Evolutionary conservation across 2,329 filamentous ascomycete species (phyloP).

Genomic region (Pseudogymnoascus sp.): DNA sequence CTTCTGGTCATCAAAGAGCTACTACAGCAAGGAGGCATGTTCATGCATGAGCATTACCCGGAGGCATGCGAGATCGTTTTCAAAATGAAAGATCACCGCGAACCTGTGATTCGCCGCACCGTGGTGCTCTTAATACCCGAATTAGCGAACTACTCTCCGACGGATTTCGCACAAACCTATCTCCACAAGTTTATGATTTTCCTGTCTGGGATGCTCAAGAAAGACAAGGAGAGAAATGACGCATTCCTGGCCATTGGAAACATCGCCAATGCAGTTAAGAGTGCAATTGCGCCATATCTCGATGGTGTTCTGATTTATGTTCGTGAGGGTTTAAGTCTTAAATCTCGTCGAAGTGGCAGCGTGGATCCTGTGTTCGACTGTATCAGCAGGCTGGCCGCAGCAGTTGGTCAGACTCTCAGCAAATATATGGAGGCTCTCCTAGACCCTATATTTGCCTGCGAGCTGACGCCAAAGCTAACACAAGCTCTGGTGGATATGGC

Average conservation of each 20-base stretch:
- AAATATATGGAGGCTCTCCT: slow-evolving; percentile 97
- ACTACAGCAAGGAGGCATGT: slow-evolving; percentile 93
- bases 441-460: slow-evolving; percentile 94
- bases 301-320: slow-evolving; percentile 92
- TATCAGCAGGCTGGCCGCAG: slow-evolving; percentile 90
- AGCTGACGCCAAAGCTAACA: slow-evolving; percentile 84
- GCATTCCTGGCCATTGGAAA: slow-evolving; percentile 94
- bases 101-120: slow-evolving; percentile 77
- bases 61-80: slow-evolving; percentile 90
- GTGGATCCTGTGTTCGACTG: slow-evolving; percentile 88
- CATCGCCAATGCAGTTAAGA: slow-evolving; percentile 92
- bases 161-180: slow-evolving; percentile 79
- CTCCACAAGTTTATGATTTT: slow-evolving; percentile 97
- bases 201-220: slow-evolving; percentile 85
- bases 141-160: slow-evolving; percentile 82
- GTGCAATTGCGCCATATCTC: slow-evolving; percentile 87
- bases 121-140: slow-evolving; percentile 88
- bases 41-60: slow-evolving; percentile 92
- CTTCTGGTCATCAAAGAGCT: slow-evolving; percentile 87
- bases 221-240: slow-evolving; percentile 87
- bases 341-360: slow-evolving; percentile 43
- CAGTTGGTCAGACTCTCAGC: slow-evolving; percentile 90
- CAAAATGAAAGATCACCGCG: slow-evolving; percentile 85
- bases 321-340: slow-evolving; percentile 76
- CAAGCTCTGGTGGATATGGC: slow-evolving; percentile 97